Evolutionary conservation across 148 eudicot species (phyloP), one percentile per base, ranked within the genome.

Genomic region (Cornus kousa): DNA sequence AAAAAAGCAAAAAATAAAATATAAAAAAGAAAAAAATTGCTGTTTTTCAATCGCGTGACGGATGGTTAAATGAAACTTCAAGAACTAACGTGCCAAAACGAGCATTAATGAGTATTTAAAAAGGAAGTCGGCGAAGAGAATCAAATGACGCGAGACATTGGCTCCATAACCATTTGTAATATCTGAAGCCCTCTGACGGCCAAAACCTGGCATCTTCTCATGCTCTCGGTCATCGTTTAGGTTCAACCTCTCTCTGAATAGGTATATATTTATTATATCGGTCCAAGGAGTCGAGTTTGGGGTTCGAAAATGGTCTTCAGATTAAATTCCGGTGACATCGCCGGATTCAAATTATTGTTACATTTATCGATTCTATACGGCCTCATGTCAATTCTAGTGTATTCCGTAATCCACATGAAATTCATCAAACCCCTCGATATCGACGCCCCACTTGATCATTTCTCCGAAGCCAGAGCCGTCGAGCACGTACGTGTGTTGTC

Each of bases 401-500:
- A 90, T 87, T 86, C 81, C 75, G 91, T 88, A 64, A 82, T 93
- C 69, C 92, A 93, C 75, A 80, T 93, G 92, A 88, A 88, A 80
- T 88, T 91, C 84, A 74, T 93, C 35, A 85, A 76, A 16, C 99
- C 99, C 2, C 90, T 91, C 69, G 89, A 72, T 6, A 2, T 82
- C 40, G 89, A 93, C 88, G 93, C 99, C 0, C 98, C 99, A 17
- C 82, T 83, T 10, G 89, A 92, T 70, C 84, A 83, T 0, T 96
- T 96, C 74, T 96, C 99, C 14, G 99, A 93, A 78, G 98, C 86
- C 17, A 82, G 99, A 76, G 99, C 99, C 66, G 11, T 96, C 60
- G 82, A 93, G 33, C 99, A 96, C 77, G 83, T 96, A 70, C 91
- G 88, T 5, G 98, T 96, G n/a, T 75, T 96, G 70, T 39, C 99